Evolutionary conservation across 371 early-diverging fungal species (phyloP).

Genomic region (Lichtheimia hyalospora): DNA sequence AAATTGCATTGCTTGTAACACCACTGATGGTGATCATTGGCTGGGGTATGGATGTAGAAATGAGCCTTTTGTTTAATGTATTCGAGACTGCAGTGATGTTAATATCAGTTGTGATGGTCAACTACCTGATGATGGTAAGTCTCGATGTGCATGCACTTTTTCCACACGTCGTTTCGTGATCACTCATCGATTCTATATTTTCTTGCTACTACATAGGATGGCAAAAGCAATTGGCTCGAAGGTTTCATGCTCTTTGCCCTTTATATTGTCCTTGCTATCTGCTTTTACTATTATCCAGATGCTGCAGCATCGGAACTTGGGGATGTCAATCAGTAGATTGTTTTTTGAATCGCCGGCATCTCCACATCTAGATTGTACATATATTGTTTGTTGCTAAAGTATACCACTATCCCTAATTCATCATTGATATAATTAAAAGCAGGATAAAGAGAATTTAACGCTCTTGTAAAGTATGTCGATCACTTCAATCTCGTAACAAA

Average conservation of each 20-base stretch:
- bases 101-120: constrained; percentile 81
- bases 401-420: background rate
- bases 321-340: no score
- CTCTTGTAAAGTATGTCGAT: no score
- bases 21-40: constrained; percentile 87
- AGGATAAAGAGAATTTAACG: no score
- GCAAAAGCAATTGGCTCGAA: constrained; percentile 85
- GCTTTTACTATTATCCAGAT: constrained; percentile 72
- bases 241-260: constrained; percentile 74
- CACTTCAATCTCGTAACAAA: no score
- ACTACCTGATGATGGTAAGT: constrained; percentile 67
- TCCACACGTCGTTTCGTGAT: background rate
- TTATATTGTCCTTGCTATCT: constrained; percentile 75
- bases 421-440: no score
- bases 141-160: background rate
- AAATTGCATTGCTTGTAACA: constrained; percentile 87
- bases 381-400: background rate
- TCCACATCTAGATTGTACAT: background rate
- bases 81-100: constrained; percentile 85
- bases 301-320: constrained; percentile 11
- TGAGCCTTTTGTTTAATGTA: constrained; percentile 78
- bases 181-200: background rate
- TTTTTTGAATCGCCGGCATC: background rate
- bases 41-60: constrained; percentile 77
- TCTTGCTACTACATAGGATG: constrained; percentile 46